Base-by-base conservation (phyloP, 768 basidiomycete species). In the Hortiboletus campestris region DNA sequence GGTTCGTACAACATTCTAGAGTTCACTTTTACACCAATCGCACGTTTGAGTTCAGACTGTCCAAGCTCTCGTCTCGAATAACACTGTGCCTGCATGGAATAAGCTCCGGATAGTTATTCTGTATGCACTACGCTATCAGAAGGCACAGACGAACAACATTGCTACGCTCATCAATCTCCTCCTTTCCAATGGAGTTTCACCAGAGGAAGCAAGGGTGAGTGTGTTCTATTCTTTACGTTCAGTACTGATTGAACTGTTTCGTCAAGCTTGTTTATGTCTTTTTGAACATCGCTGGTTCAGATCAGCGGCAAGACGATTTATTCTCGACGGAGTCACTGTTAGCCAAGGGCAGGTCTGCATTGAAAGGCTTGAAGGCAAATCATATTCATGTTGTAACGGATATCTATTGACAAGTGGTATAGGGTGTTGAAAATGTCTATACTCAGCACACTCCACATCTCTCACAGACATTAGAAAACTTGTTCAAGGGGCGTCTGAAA, bases 401-500 rank as follows among this genome's bases (percentile, higher is more conserved):
- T 17, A 45, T n/a, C 17, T 51, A 20, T 46, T 59, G 42, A 67
- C 54, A 32, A 34, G 48, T 57, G 25, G 35, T 59, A 4, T 52
- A 95, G 92, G 97, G 97, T 3, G 96, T 98, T 5, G 97, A 99
- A 74, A 99, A 99, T 65, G 95, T 98, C 16, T 99, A 98, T 69
- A 99, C 94, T 53, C 97, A 98, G 63, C 97, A 98, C 64, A 86
- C 85, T 16, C 97, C 97, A 8, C 94, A 95, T 71, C 77, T 99
- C 6, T 86, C 89, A 1, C 89, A 97, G 66, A 98, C 96, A 3
- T 74, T 98, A 16, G 97, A 99, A 64, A 81, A 89, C 49, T 74
- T 99, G 5, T 82, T 95, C 65, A 92, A 85, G 67, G 95, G 94
- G 11, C 80, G 88, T 51, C 72, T 99, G 56, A 86, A 84, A 62